These are phyloP conservation scores for Globisporangium barbulae DNA, from an alignment of 352 stramenopile species.

Conservation along the genomic window DNA sequence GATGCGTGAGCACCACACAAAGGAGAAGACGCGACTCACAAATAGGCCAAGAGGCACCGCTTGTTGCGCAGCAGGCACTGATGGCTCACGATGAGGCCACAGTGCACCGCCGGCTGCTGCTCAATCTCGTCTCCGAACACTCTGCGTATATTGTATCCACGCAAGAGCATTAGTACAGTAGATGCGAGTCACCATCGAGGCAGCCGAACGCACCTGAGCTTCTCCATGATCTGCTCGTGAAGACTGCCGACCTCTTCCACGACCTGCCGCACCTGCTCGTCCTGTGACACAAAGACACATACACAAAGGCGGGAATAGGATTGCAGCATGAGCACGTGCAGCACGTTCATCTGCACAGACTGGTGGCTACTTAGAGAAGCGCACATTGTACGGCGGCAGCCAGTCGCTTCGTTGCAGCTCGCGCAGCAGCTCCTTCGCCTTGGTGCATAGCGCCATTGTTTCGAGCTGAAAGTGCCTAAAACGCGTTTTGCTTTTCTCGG, in stretches of 20 bases:
- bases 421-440: slow-evolving; percentile 82
- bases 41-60: slow-evolving; percentile 83
- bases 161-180: slow-evolving; percentile 2
- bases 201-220: slow-evolving; percentile 42
- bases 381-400: slow-evolving; percentile 89
- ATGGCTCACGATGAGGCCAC: slow-evolving; percentile 85
- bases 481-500: too few relatives aligned
- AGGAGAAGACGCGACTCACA: slow-evolving; percentile 36
- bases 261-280: slow-evolving; percentile 79
- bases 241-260: slow-evolving; percentile 69
- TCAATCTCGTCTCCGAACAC: slow-evolving; percentile 61
- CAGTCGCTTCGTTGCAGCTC: slow-evolving; percentile 91
- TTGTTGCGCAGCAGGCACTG: slow-evolving; percentile 90
- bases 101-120: slow-evolving; percentile 60
- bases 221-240: slow-evolving; percentile 71
- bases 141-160: slow-evolving; percentile 22
- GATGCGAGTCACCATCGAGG: background rate
- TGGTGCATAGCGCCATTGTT: slow-evolving; percentile 67
- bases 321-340: background rate
- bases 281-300: slow-evolving; percentile 26
- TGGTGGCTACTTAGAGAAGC: slow-evolving; percentile 3
- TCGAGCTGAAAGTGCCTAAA: too few relatives aligned
- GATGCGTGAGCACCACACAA: background rate
- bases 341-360: background rate
- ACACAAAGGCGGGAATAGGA: background rate